Percentiles rank a stretch among this genome's conserved stretches.
Conservation (phyloP, 139 green algal genomes). For the Tetradesmus lagerheimii region DNA sequence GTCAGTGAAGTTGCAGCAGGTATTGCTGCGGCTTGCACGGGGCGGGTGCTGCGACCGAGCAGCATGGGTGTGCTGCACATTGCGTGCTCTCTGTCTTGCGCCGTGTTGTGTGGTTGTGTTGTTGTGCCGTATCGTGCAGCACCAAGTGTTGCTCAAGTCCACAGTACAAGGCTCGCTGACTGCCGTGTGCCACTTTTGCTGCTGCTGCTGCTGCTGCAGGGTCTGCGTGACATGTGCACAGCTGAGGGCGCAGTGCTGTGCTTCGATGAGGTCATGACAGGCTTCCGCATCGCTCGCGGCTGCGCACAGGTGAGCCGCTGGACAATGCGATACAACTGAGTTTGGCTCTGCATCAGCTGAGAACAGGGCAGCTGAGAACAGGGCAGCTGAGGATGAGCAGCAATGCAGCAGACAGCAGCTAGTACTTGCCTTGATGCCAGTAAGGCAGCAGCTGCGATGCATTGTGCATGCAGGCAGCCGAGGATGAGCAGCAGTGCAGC, state of each 20-base stretch:
- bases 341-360: not conserved
- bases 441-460: too few relatives aligned
- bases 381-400: not conserved
- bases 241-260: conserved; percentile 94
- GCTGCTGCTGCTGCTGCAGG: conserved; percentile 64
- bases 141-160: not conserved
- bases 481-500: not conserved
- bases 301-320: conserved; percentile 52
- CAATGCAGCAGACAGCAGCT: too few relatives aligned
- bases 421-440: too few relatives aligned
- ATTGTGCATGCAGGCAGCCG: too few relatives aligned
- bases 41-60: too few relatives aligned
- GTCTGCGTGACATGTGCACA: conserved; percentile 87
- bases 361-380: not conserved
- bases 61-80: too few relatives aligned
- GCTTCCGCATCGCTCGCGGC: conserved; percentile 92
- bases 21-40: too few relatives aligned
- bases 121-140: not conserved
- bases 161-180: not conserved
- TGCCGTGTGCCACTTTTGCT: not conserved
- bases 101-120: too few relatives aligned
- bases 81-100: too few relatives aligned
- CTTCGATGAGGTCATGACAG: conserved; percentile 99
- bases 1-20: too few relatives aligned
- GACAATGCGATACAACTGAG: not conserved